Evolutionary conservation across 257 asterid species (phyloP).

Genomic region (Thymus quinquecostatus): DNA sequence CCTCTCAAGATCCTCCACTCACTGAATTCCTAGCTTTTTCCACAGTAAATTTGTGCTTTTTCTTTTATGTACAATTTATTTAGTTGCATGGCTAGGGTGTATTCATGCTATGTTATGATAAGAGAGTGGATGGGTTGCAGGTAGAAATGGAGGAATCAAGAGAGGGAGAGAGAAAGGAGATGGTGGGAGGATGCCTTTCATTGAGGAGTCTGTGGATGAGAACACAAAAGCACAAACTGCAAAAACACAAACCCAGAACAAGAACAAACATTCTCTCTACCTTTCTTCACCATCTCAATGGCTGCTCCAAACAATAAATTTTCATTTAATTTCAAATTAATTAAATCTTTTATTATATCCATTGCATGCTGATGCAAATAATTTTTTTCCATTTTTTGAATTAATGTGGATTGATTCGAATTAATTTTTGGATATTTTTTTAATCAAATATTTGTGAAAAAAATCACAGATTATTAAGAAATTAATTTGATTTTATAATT

Average conservation of each 20-base stretch:
- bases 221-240: slow-evolving; percentile 18
- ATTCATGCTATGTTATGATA: no score
- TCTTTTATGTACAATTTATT: not conserved
- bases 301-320: slow-evolving; percentile 1
- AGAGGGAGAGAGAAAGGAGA: slow-evolving; percentile 34
- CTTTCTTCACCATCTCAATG: slow-evolving; percentile 29
- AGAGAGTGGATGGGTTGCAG: slow-evolving; percentile 18
- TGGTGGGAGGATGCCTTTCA: slow-evolving; percentile 56
- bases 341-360: not conserved
- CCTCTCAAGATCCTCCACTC: not conserved
- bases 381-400: not conserved
- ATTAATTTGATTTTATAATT: not conserved
- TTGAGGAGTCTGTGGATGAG: slow-evolving; percentile 40
- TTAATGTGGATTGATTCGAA: not conserved
- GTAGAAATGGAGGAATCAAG: slow-evolving; percentile 42
- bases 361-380: not conserved
- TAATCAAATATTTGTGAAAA: not conserved
- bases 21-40: not conserved
- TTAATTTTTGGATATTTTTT: not conserved
- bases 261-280: not conserved
- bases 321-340: no score
- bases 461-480: no score
- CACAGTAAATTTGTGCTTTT: not conserved
- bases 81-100: no score
- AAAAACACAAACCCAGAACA: slow-evolving; percentile 30